phyloP scores from a whole-genome alignment of 2,329 filamentous ascomycete species.

The Metarhizium sp. region DNA sequence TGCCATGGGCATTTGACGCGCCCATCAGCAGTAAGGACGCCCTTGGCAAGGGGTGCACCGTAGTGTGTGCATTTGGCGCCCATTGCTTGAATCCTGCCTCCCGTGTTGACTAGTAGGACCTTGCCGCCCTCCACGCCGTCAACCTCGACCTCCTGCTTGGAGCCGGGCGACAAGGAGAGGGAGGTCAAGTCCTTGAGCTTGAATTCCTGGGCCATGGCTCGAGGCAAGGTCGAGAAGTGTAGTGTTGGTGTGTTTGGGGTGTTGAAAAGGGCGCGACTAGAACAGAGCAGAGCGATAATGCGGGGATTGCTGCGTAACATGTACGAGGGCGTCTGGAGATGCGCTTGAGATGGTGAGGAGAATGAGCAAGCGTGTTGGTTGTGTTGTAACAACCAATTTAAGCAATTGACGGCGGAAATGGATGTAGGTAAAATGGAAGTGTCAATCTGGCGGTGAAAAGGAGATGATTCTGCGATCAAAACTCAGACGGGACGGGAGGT shows the following conservation, averaged over 20 bases:
- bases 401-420: too few species aligned
- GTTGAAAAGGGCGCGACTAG: not conserved
- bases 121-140: slow-evolving; percentile 83
- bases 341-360: not conserved
- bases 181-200: slow-evolving; percentile 70
- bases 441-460: too few species aligned
- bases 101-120: slow-evolving; percentile 73
- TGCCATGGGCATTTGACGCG: slow-evolving; percentile 93
- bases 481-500: too few species aligned
- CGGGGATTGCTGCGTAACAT: slow-evolving; percentile 2
- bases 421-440: too few species aligned
- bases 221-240: slow-evolving; percentile 16
- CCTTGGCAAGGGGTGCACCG: slow-evolving; percentile 79
- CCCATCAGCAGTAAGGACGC: slow-evolving; percentile 73
- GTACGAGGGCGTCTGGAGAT: slow-evolving; percentile 1
- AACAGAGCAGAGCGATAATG: not conserved
- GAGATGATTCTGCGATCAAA: too few species aligned
- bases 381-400: too few species aligned
- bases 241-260: not conserved
- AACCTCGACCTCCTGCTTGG: slow-evolving; percentile 84
- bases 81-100: slow-evolving; percentile 67
- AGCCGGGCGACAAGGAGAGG: slow-evolving; percentile 64
- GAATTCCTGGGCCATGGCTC: slow-evolving; percentile 47
- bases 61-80: slow-evolving; percentile 86
- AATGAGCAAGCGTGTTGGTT: too few species aligned